Base-by-base conservation (phyloP, 2,329 filamentous ascomycete species). In the Fusarium pininemorale region DNA sequence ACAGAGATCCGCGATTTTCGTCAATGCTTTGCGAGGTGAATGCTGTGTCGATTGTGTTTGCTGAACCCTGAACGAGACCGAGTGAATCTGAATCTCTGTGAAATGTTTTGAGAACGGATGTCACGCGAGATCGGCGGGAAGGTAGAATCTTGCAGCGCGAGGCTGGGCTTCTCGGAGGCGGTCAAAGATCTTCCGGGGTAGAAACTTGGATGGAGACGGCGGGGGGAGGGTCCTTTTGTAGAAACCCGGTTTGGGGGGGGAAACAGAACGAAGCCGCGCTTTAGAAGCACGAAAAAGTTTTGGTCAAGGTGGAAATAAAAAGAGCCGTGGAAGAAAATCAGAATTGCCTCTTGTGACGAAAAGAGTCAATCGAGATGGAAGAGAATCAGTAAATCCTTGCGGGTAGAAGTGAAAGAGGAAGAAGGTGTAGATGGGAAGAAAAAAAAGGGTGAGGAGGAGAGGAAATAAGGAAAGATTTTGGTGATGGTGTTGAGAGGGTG, bases 111-210 rank as follows among this genome's bases (percentile, higher is more conserved):
- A 55, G 58, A 71, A 61, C 14, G 32, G 24, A 22, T 70, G 64
- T 77, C 73, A 78, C 64, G 69, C 76, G 68, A 77, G 73, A 73
- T 75, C 69, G 72, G 68, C 59, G 53, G 67, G 64, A 53, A 51
- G 57, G 51, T 54, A 54, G 48, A 63, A 68, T 69, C 60, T 71
- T 71, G 70, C 53, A 70, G 66, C 68, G 57, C 59, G 70, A 78
- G 63, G 76, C 50, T 68, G 73, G 74, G 61, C 58, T 66, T 66
- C 68, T 66, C 70, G 65, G 61, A 75, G 75, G 74, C 68, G 63
- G 76, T 78, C 74, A 76, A 77, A 75, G 75, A 77, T 76, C 72
- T 77, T 68, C 74, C 75, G 74, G 70, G 74, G 74, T 71, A 66
- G 57, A 58, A 54, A 66, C 64, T 77, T 72, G 72, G 51, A 74